Evolutionary conservation across 768 basidiomycete species (phyloP), one percentile per base, ranked within the genome.

Genomic region (Tricholoma matsutake): DNA sequence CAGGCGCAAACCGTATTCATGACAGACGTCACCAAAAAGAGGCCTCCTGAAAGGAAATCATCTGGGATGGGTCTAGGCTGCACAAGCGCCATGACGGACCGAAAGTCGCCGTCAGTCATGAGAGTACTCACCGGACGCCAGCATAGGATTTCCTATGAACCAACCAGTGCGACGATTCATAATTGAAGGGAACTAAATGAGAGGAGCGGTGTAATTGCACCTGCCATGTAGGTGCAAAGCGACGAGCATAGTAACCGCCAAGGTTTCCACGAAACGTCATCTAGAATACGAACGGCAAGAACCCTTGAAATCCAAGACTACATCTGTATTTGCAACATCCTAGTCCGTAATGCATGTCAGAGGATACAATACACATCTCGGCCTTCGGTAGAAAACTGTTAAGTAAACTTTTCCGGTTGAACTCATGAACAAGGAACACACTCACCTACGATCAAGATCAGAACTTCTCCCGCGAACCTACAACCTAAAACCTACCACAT

Each of bases 401-500:
- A 51, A 29, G 10, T 32, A 53, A 53, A 31, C 51, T 32, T 53
- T 10, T 31, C 16, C 31, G 16, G 28, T n/a, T 25, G 47, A 28
- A 49, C 47, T 14, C 47, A 49, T 49, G 47, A 6, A 18, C 13
- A n/a, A 53, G 51, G 29, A 53, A 53, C 51, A n/a, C 4, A 5
- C 29, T 53, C 6, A 16, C 7, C 20, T 5, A 47, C 41, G 32
- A 32, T 56, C 55, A 47, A 47, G 41, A 57, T 57, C 43, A 57
- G 16, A 7, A 16, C 25, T n/a, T 37, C 39, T 18, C 41, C 56
- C 56, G 29, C 56, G 51, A 32, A 57, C 32, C 47, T 57, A 37
- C 54, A 18, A 8, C 32, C 28, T n/a, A 35, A 14, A 35, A 47
- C 1, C 57, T 65, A 67, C 57, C 68, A 56, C 61, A 64, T 61